A percentile compares a stretch with the other conserved stretches of the same genome.
These are phyloP conservation scores for Fusarium sp. DNA, from an alignment of 2,329 filamentous ascomycete species.

Conservation along the genomic window DNA sequence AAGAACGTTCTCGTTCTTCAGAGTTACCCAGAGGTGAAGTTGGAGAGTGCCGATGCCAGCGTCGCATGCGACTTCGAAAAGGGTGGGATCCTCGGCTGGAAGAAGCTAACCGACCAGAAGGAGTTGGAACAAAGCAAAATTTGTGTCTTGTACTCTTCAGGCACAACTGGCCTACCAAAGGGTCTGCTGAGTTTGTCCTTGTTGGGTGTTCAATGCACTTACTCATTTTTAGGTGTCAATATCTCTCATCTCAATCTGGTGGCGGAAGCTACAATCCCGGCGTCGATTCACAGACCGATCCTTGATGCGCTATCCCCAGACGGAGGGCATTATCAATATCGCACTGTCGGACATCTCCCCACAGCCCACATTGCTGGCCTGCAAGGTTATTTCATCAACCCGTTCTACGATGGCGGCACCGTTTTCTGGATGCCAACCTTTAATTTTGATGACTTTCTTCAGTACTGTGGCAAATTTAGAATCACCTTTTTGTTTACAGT, in stretches of 20 bases:
- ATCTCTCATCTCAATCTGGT: slow-evolving; percentile 60
- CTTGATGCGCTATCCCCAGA: slow-evolving; percentile 41
- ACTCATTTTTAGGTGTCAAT: slow-evolving; percentile 48
- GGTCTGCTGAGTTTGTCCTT: slow-evolving; percentile 34
- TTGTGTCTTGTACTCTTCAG: slow-evolving; percentile 61
- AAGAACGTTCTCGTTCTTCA: slow-evolving; percentile 64
- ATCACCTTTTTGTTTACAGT: slow-evolving; percentile 69
- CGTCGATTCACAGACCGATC: slow-evolving; percentile 45
- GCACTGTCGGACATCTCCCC: slow-evolving; percentile 57
- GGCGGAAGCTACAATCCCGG: slow-evolving; percentile 48
- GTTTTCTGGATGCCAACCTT: slow-evolving; percentile 74
- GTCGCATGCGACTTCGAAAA: slow-evolving; percentile 43
- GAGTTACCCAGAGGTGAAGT: slow-evolving; percentile 47
- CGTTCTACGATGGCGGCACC: slow-evolving; percentile 55
- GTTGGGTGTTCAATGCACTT: background rate
- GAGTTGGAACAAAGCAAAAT: slow-evolving; percentile 55
- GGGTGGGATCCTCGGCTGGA: slow-evolving; percentile 60
- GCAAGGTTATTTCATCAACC: slow-evolving; percentile 56
- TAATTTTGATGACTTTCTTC: slow-evolving; percentile 66
- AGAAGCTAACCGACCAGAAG: slow-evolving; percentile 61
- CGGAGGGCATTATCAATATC: slow-evolving; percentile 41
- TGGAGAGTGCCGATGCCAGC: slow-evolving; percentile 42
- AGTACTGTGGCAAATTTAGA: slow-evolving; percentile 60
- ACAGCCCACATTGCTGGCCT: slow-evolving; percentile 60
- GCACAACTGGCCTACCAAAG: slow-evolving; percentile 62